Evolutionary conservation across 768 basidiomycete genomes (phyloP).

Genomic region (Termitomyces sp.): DNA sequence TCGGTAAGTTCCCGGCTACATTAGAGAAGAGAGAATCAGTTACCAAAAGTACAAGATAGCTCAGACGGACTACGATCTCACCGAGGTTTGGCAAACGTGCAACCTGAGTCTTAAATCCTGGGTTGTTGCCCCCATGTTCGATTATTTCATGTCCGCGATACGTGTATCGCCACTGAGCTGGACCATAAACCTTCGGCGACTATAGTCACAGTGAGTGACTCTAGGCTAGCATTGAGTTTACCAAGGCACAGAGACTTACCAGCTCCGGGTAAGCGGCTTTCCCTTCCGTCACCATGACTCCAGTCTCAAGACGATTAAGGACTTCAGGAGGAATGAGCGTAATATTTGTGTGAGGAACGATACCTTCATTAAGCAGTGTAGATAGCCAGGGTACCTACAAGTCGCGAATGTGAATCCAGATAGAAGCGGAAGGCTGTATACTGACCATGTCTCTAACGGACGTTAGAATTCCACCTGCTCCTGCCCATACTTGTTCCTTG

Average conservation of each 20-base stretch:
- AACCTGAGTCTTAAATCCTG: slow-evolving; percentile 26
- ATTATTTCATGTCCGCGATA: slow-evolving; percentile 37
- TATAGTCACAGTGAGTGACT: slow-evolving; percentile 3
- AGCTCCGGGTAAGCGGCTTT: slow-evolving; percentile 31
- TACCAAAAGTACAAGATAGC: background rate
- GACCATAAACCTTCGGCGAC: slow-evolving; percentile 35
- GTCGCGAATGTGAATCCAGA: too few relatives aligned
- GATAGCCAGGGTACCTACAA: slow-evolving; percentile 26
- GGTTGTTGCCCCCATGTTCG: slow-evolving; percentile 37
- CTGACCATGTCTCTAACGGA: slow-evolving; percentile 35
- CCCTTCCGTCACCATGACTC: slow-evolving; percentile 25
- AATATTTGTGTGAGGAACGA: slow-evolving; percentile 30
- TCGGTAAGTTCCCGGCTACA: too few relatives aligned
- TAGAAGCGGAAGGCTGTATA: background rate
- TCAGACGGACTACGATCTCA: background rate
- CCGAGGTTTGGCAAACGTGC: slow-evolving; percentile 13
- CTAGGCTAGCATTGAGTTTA: background rate
- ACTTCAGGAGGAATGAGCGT: slow-evolving; percentile 29
- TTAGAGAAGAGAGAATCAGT: background rate
- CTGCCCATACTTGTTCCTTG: slow-evolving; percentile 33
- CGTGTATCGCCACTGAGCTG: slow-evolving; percentile 31
- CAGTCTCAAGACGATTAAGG: slow-evolving; percentile 29
- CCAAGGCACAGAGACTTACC: slow-evolving; percentile 14
- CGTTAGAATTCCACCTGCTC: slow-evolving; percentile 33
- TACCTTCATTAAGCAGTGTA: slow-evolving; percentile 33